Evolutionary conservation across 345 rosid species (phyloP).

Genomic region (Aquilaria yunnanensis): DNA sequence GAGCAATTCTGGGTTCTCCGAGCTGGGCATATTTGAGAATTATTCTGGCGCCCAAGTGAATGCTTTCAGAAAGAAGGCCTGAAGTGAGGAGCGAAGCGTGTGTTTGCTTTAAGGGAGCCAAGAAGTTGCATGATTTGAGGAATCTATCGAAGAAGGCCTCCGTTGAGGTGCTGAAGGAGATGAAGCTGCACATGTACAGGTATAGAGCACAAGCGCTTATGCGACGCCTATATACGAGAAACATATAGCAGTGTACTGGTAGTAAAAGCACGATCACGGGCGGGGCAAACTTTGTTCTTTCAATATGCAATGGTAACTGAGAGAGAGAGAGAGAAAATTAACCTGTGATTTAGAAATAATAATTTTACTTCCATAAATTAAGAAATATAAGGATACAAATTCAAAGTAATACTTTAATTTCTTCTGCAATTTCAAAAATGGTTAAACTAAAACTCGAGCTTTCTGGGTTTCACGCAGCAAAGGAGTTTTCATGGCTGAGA

Average conservation of each 20-base stretch:
- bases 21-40: constrained; percentile 32
- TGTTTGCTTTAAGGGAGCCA: constrained; percentile 30
- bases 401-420: too few relatives aligned
- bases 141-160: constrained; percentile 23
- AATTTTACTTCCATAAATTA: too few relatives aligned
- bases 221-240: constrained; percentile 5
- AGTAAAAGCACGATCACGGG: background rate
- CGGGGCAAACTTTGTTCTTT: constrained; percentile 8
- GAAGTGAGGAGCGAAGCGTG: constrained; percentile 32
- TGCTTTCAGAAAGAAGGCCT: constrained; percentile 19
- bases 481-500: too few relatives aligned
- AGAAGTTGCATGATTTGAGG: constrained; percentile 21
- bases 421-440: too few relatives aligned
- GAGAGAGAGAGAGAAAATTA: too few relatives aligned
- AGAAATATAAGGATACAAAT: too few relatives aligned
- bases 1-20: constrained; percentile 18
- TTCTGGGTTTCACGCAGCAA: too few relatives aligned
- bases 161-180: constrained; percentile 9
- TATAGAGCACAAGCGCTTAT: constrained; percentile 7
- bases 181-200: background rate
- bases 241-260: too few relatives aligned
- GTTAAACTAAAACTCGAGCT: too few relatives aligned
- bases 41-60: constrained; percentile 35
- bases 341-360: too few relatives aligned
- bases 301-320: too few relatives aligned